These are phyloP conservation scores for Lipomyces japonicus DNA, from an alignment of 805 yeast species.

Conservation along the genomic window DNA sequence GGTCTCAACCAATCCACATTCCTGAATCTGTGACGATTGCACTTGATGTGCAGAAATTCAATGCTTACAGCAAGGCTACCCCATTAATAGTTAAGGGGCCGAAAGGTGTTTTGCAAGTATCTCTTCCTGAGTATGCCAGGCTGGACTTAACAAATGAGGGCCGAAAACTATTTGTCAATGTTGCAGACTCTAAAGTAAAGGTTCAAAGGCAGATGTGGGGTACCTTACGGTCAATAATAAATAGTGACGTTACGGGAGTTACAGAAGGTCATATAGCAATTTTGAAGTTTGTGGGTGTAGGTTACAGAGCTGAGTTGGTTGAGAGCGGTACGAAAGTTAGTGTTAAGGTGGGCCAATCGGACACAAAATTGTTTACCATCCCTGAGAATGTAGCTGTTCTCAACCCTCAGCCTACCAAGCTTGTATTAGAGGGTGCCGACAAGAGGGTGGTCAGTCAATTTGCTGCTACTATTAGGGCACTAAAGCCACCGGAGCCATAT, in stretches of 20 bases:
- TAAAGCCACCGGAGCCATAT: slow-evolving; percentile 96
- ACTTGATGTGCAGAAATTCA: slow-evolving; percentile 33
- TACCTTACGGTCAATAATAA: slow-evolving; percentile 72
- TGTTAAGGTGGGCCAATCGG: slow-evolving; percentile 85
- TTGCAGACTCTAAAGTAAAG: slow-evolving; percentile 54
- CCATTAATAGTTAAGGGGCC: slow-evolving; percentile 72
- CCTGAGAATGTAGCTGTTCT: slow-evolving; percentile 73
- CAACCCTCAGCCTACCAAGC: slow-evolving; percentile 80
- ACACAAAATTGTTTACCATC: slow-evolving; percentile 66
- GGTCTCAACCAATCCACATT: slow-evolving; percentile 69
- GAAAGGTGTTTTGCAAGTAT: slow-evolving; percentile 59
- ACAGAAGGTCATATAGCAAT: slow-evolving; percentile 89
- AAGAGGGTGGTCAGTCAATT: slow-evolving; percentile 81
- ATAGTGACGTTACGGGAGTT: slow-evolving; percentile 80
- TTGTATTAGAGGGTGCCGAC: slow-evolving; percentile 80
- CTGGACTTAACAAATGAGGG: slow-evolving; percentile 50
- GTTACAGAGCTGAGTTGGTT: slow-evolving; percentile 75
- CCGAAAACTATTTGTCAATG: slow-evolving; percentile 49
- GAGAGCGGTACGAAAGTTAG: slow-evolving; percentile 55
- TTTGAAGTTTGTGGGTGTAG: slow-evolving; percentile 90
- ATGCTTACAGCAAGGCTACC: slow-evolving; percentile 39
- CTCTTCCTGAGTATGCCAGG: slow-evolving; percentile 48
- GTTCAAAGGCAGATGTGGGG: slow-evolving; percentile 94
- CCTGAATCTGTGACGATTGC: slow-evolving; percentile 56
- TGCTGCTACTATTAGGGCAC: slow-evolving; percentile 82